Base-by-base conservation (phyloP, 1,139 yeast genomes). In the Geotrichum aggregatum region DNA sequence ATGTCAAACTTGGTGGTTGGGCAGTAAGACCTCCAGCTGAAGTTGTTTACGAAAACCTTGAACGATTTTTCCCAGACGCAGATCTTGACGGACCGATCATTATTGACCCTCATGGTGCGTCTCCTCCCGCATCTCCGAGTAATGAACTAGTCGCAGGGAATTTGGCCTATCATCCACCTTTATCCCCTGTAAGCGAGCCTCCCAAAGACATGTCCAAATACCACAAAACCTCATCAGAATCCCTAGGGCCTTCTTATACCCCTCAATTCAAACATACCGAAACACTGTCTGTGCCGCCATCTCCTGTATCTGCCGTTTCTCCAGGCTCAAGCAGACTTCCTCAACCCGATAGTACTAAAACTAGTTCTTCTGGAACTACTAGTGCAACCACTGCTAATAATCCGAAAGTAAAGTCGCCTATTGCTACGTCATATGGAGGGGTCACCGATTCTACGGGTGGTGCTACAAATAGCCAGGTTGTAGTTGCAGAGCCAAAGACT, bases 1-100 rank as follows among this genome's bases (percentile, higher is more conserved):
- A 54, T 24, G 36, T 50, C 11, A 46, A 54, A 10, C 43, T 45
- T 19, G 54, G 54, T 7, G 56, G 56, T 1, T 68, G 66, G 81
- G 80, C 83, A 10, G 84, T 92, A 5, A 80, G 98, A 65, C 99
- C 99, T 1, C 91, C 98, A 0, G 85, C 96, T 0, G 98, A 92
- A 63, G 95, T 87, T 47, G 84, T 94, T 36, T 92, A 89, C 65
- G 88, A 89, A 54, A 89, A 94, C 63, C 77, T 94, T 60, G 98
- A 92, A 62, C 79, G 80, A 63, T 94, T 87, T 66, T 94, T 94
- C 74, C 98, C 98, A 0, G 78, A 87, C 60, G 84, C 98, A 0
- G 92, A 92, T 69, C 77, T 94, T 56, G 98, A 94, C 65, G 86
- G 86, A 62, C 96, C 98, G 1, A 88, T 92, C 38, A 79, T 91